Evolutionary conservation across 1,284 basidiomycete genomes (phyloP).

Genomic region (Golubevia sp.): DNA sequence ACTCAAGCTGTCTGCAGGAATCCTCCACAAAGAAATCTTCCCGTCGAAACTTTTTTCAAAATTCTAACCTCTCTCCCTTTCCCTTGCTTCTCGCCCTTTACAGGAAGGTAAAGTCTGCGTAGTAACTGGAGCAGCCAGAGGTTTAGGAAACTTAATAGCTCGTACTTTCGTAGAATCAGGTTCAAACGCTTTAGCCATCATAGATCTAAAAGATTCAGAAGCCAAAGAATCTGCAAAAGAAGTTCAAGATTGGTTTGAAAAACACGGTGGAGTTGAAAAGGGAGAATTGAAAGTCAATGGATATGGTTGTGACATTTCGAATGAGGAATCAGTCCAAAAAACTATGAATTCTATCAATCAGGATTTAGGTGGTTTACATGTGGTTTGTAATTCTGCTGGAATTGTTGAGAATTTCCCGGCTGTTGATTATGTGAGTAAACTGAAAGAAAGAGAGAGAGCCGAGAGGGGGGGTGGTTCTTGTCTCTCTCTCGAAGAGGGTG

Average conservation of each 20-base stretch:
- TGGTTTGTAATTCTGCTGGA: conserved; percentile 65
- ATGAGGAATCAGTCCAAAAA: conserved; percentile 66
- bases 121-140: conserved; percentile 91
- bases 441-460: too few species aligned
- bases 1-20: too few species aligned
- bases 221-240: conserved; percentile 76
- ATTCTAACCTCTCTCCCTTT: conserved; percentile 17
- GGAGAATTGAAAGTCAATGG: conserved; percentile 76
- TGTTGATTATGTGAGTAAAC: conserved; percentile 68
- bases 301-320: conserved; percentile 83
- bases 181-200: conserved; percentile 77
- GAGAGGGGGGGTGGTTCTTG: background rate
- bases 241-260: conserved; percentile 69
- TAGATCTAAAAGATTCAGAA: conserved; percentile 80
- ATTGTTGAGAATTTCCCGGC: conserved; percentile 91
- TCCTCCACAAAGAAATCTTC: too few species aligned
- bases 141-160: conserved; percentile 62
- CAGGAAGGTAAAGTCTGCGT: conserved; percentile 74
- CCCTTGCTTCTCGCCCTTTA: conserved; percentile 16
- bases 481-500: conserved; percentile 66
- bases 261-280: conserved; percentile 69
- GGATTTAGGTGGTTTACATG: conserved; percentile 80
- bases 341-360: conserved; percentile 45
- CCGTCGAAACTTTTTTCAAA: too few species aligned
- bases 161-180: conserved; percentile 64